A percentile compares a stretch with the other conserved stretches of the same genome.
Conservation (phyloP, 2,329 filamentous ascomycete genomes). For the Rhynchosporium graminicola region DNA sequence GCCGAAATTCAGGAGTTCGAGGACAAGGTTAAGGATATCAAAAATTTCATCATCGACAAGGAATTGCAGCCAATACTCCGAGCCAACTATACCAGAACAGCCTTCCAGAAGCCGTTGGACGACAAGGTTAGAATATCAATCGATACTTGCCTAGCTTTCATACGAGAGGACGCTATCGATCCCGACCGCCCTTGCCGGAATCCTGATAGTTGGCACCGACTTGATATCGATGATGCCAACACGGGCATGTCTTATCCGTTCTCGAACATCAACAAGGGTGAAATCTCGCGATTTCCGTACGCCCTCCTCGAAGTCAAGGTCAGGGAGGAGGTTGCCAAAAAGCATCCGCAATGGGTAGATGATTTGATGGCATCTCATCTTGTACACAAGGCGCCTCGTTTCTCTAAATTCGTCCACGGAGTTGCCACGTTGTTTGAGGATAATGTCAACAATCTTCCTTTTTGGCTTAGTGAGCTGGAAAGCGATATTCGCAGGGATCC, state of each 20-base stretch:
- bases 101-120: constrained; percentile 94
- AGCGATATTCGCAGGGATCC: constrained; percentile 93
- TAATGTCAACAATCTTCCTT: constrained; percentile 92
- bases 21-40: constrained; percentile 72
- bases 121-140: constrained; percentile 88
- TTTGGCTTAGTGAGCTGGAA: constrained; percentile 92
- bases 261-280: constrained; percentile 81
- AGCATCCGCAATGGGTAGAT: constrained; percentile 81
- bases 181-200: constrained; percentile 83
- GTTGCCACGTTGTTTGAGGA: constrained; percentile 91
- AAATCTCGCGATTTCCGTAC: constrained; percentile 87
- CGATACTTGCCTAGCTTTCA: constrained; percentile 88
- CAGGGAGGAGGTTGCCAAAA: constrained; percentile 63
- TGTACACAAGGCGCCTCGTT: constrained; percentile 83
- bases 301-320: constrained; percentile 93
- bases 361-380: constrained; percentile 92
- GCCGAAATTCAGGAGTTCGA: constrained; percentile 70
- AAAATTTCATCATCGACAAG: constrained; percentile 75
- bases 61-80: constrained; percentile 81
- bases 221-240: constrained; percentile 75
- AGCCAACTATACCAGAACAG: constrained; percentile 90
- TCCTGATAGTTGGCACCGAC: constrained; percentile 84
- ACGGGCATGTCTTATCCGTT: constrained; percentile 82
- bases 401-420: constrained; percentile 97
- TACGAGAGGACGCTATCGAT: constrained; percentile 77